Base-by-base conservation (phyloP, 78 protist genomes). In the slime mould (Dictyostelium discoideum) region DNA sequence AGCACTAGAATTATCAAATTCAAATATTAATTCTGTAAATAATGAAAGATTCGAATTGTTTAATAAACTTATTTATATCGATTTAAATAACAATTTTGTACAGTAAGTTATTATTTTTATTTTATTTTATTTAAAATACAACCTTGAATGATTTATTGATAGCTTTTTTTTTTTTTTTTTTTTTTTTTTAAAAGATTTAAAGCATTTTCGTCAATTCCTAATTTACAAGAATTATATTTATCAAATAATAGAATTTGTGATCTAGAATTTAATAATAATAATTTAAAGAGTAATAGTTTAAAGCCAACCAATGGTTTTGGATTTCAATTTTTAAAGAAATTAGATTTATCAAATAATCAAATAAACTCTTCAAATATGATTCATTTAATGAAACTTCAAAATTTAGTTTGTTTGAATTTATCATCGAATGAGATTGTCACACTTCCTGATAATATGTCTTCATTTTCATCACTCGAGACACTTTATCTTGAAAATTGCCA, bases 291-390 rank as follows among this genome's bases (percentile, higher is more conserved):
- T 54, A 54, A 14, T 50, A 50, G 8, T 11, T 10, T 54, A 54
- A 54, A 54, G 65, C 1, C n/a, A 18, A 14, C 20, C 0, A 42
- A 20, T 46, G 0, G n/a, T 22, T 24, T 2, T 22, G 22, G 42
- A 9, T 50, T 20, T 57, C 32, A 63, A 39, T 37, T 39, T 39
- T 37, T 32, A 83, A 26, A 88, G 93, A 88, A 78, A 88, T 46
- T 88, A 39, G 93, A 88, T 88, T 67, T 88, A 65, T 88, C 93
- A 88, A 82, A 88, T 46, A 88, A 88, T 88, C 22, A 29, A 20
- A 79, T 88, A 1, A 79, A 88, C 10, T 88, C 93, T 9, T 78
- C 67, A 39, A 84, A 80, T 65, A 20, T 88, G 67, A 3, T 29
- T 9, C 24, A 79, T 48, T 67, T 88, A 32, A 78, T 88, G 86